A percentile compares a stretch with the other conserved stretches of the same genome.
Evolutionary conservation across 2,329 filamentous ascomycete genomes (phyloP).

Genomic region (Metarhizium guizhouense): DNA sequence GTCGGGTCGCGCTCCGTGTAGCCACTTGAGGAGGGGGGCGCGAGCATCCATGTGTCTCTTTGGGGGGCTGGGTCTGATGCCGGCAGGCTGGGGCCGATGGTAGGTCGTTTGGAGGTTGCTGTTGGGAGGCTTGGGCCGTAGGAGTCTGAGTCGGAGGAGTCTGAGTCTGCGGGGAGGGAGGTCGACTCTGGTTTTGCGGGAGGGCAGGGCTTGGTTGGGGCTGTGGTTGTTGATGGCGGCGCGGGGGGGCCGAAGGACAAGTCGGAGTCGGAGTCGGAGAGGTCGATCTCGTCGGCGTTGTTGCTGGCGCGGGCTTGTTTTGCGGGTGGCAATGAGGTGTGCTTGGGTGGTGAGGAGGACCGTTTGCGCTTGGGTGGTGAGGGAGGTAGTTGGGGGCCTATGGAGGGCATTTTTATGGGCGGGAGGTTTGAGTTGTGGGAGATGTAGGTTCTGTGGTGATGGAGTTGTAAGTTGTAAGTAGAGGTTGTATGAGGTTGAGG

Average conservation of each 20-base stretch:
- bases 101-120: conserved; percentile 35
- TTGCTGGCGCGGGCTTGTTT: conserved; percentile 5
- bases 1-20: conserved; percentile 67
- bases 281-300: conserved; percentile 28
- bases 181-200: not conserved
- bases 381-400: conserved; percentile 62
- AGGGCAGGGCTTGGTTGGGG: not conserved
- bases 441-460: no score
- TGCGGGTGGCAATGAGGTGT: conserved; percentile 24
- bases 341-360: conserved; percentile 26
- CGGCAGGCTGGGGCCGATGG: conserved; percentile 25
- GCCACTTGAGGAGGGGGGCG: conserved; percentile 45
- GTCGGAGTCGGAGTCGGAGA: conserved; percentile 21
- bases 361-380: conserved; percentile 57
- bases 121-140: conserved; percentile 54
- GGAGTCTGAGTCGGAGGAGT: conserved; percentile 34
- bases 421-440: no score
- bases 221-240: not conserved
- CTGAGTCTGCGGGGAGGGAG: conserved; percentile 29
- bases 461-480: not conserved
- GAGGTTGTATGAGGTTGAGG: not conserved
- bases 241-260: conserved; percentile 24
- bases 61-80: conserved; percentile 38
- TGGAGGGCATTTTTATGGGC: conserved; percentile 47
- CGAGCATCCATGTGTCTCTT: conserved; percentile 81